Evolutionary conservation across 108 stramenopile species (phyloP), one percentile per base, ranked within the genome.

Genomic region (Cylindrotheca fusiformis): DNA sequence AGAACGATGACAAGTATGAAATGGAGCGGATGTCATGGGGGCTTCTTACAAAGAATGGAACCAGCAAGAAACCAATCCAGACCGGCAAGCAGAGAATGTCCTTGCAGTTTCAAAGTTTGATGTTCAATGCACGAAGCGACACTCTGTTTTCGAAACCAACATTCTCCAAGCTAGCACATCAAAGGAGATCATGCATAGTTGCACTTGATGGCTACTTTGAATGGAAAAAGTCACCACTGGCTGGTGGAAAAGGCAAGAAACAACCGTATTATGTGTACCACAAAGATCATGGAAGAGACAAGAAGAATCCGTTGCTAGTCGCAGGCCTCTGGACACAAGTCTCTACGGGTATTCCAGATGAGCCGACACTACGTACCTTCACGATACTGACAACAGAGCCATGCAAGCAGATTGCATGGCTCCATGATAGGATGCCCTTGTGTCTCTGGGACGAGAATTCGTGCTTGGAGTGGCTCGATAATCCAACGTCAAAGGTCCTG

Each of bases 161-260:
- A 8, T 94, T 94, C 68, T 27, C 67, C 4, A 51, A 47, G 30
- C 59, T 90, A 23, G 65, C 76, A 8, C 45, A 20, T 2, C 55
- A 72, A 33, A 71, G 71, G 20, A 69, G 78, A 53, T 71, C 87
- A 0, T 90, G 88, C 49, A 48, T 94, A 5, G 76, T 87, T 32
- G 84, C 84, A 8, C 58, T 94, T 8, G 89, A 94, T 56, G 92
- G 92, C 33, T 94, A 83, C 60, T 94, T 83, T 67, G 92, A 94
- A 73, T 94, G 92, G 92, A 82, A 83, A 55, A 49, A 51, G 12
- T 52, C 73, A 20, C 57, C 67, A 28, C 28, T 51, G 8, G 68
- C 61, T 6, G 65, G 55, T 29, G 67, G 52, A 33, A 82, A 85
- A 57, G 74, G 68, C 32, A 76, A 60, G 46, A 94, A 94, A 66